These are phyloP conservation scores for Arthrobotrys iridis DNA, from an alignment of 2,329 filamentous ascomycete species.

Conservation along the genomic window DNA sequence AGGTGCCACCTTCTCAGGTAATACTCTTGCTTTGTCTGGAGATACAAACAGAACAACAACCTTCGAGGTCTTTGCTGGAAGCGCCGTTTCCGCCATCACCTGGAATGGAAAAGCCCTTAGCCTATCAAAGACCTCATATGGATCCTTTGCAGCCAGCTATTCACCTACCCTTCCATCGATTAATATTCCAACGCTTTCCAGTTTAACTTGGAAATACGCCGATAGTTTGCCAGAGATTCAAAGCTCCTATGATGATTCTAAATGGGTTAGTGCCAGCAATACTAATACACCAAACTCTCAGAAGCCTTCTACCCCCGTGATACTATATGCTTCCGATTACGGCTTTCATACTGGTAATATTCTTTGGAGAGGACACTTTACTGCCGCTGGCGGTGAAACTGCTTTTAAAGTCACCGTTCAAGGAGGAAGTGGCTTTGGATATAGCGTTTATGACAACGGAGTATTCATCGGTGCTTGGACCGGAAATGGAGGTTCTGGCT, in stretches of 20 bases:
- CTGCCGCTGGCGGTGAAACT: slow-evolving; percentile 70
- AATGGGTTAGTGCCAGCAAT: slow-evolving; percentile 72
- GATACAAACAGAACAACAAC: slow-evolving; percentile 77
- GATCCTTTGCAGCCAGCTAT: slow-evolving; percentile 66
- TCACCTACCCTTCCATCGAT: slow-evolving; percentile 66
- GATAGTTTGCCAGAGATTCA: slow-evolving; percentile 77
- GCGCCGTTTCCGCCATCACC: slow-evolving; percentile 66
- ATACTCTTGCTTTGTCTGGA: slow-evolving; percentile 71
- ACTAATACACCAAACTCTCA: slow-evolving; percentile 71
- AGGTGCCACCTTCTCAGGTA: slow-evolving; percentile 68
- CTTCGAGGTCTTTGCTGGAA: slow-evolving; percentile 73
- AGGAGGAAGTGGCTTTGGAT: slow-evolving; percentile 75
- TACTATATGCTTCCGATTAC: slow-evolving; percentile 77
- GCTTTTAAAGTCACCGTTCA: slow-evolving; percentile 70
- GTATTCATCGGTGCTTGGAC: slow-evolving; percentile 70
- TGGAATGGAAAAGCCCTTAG: slow-evolving; percentile 73
- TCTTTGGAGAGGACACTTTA: slow-evolving; percentile 76
- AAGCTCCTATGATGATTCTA: slow-evolving; percentile 72
- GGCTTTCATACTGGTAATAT: slow-evolving; percentile 76
- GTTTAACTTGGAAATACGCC: slow-evolving; percentile 69
- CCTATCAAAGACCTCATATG: slow-evolving; percentile 63
- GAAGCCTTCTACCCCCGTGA: slow-evolving; percentile 70
- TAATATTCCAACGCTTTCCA: slow-evolving; percentile 68
- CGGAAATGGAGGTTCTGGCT: slow-evolving; percentile 62
- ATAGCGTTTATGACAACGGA: slow-evolving; percentile 73